Percentiles rank a stretch among this genome's conserved stretches.
These are phyloP conservation scores for Puccinia novopanici DNA, from an alignment of 1,284 basidiomycete genomes.

Conservation along the genomic window DNA sequence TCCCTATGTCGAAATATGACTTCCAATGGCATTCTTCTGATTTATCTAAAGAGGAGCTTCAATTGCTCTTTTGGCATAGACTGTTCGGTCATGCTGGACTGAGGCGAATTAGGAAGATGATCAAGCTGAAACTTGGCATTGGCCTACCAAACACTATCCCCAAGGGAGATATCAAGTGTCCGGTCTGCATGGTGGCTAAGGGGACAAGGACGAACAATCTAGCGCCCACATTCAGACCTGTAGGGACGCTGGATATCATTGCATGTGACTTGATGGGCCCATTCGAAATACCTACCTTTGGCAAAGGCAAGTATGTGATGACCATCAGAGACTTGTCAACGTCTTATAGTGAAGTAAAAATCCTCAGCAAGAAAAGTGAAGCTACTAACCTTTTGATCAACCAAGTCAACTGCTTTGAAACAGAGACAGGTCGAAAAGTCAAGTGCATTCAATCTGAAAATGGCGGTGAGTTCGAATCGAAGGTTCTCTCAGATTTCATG, in stretches of 20 bases:
- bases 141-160: too few relatives aligned
- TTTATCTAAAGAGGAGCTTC: neutral
- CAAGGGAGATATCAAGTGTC: too few relatives aligned
- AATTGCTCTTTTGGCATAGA: too few relatives aligned
- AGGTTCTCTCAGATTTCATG: neutral
- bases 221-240: neutral
- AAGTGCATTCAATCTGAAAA: neutral
- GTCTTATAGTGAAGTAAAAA: neutral
- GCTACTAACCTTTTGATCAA: neutral
- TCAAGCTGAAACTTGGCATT: too few relatives aligned
- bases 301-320: neutral
- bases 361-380: slow-evolving; percentile 4
- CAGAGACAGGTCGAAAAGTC: neutral
- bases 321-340: neutral
- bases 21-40: neutral
- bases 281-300: too few relatives aligned
- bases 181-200: neutral
- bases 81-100: too few relatives aligned
- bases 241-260: neutral
- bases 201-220: neutral
- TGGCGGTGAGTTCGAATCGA: neutral
- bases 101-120: too few relatives aligned
- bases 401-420: neutral
- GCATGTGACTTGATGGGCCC: slow-evolving; percentile 27
- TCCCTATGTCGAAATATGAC: neutral